These are phyloP conservation scores for Phaeotremella skinneri DNA, from an alignment of 768 basidiomycete genomes.

Conservation along the genomic window DNA sequence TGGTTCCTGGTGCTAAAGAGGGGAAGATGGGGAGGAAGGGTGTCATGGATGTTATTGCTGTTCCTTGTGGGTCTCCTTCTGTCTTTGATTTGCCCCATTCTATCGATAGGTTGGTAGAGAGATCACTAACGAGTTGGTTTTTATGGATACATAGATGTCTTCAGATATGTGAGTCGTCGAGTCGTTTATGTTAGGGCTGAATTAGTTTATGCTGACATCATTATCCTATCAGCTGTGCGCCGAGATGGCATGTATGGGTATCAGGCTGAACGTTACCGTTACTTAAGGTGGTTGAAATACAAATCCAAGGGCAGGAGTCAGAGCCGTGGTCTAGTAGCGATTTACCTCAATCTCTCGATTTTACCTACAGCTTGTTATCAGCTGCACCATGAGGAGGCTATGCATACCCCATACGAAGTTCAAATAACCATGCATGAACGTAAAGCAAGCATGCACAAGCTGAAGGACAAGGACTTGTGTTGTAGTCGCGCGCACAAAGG, in stretches of 20 bases:
- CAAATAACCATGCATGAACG: background rate
- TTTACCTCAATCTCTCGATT: background rate
- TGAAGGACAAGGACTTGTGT: background rate
- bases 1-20: slow-evolving; percentile 53
- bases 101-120: background rate
- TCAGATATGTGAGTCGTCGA: slow-evolving; percentile 41
- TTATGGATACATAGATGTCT: slow-evolving; percentile 37
- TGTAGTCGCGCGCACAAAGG: background rate
- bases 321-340: background rate
- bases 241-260: slow-evolving; percentile 98
- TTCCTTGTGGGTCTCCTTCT: slow-evolving; percentile 71
- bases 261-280: slow-evolving; percentile 80
- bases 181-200: background rate
- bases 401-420: background rate
- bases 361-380: background rate
- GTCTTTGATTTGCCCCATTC: background rate
- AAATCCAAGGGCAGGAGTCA: background rate
- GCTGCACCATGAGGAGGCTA: background rate
- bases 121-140: slow-evolving; percentile 5
- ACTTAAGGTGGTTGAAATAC: slow-evolving; percentile 50
- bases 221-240: slow-evolving; percentile 52
- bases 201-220: slow-evolving; percentile 7
- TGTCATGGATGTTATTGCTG: slow-evolving; percentile 86
- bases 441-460: no score
- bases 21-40: slow-evolving; percentile 58